Evolutionary conservation across 805 yeast genomes (phyloP), one percentile per base, ranked within the genome.

Genomic region (Yamadazyma insecticola): DNA sequence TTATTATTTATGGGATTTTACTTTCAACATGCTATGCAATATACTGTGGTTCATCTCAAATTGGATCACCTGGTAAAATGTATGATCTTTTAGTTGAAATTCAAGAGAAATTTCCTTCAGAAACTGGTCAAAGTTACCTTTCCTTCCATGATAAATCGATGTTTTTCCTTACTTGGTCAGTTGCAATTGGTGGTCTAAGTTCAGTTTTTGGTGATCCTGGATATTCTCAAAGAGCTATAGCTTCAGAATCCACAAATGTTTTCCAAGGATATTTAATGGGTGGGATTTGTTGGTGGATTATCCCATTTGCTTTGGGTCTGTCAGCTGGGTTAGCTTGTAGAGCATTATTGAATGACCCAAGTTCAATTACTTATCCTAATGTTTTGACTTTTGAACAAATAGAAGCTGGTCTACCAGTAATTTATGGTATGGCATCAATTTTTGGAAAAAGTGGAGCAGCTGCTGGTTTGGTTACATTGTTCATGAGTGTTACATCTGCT

Each of bases 401-500:
- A 11, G 36, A 40, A 18, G 41, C 48, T 24, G 57, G 55, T 4
- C 31, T 51, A 22, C 50, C 49, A 4, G 41, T 44, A 2, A 46
- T 48, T 20, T 46, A 45, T 24, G 49, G 48, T 9, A 43, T 45
- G 14, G 32, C 42, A 7, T 40, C 46, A 16, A 32, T 52, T 15
- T 39, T 51, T 42, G 58, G 58, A n/a, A 51, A 51, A 32, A 29
- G 44, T 13, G 58, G 58, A 16, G 41, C 53, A 12, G 56, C 53
- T 4, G 45, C 47, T 41, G 47, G 48, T 8, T 33, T 63, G 13
- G 55, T 57, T 32, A 41, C 53, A 55, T 37, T 63, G 4, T 65
- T 64, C 51, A 43, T 63, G 22, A 59, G 69, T 1, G 69, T 62
- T 3, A 61, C 68, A 5, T 59, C 69, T 2, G 59, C 71, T 2